Evolutionary conservation across 257 asterid genomes (phyloP).

Genomic region (Penstemon barbatus): DNA sequence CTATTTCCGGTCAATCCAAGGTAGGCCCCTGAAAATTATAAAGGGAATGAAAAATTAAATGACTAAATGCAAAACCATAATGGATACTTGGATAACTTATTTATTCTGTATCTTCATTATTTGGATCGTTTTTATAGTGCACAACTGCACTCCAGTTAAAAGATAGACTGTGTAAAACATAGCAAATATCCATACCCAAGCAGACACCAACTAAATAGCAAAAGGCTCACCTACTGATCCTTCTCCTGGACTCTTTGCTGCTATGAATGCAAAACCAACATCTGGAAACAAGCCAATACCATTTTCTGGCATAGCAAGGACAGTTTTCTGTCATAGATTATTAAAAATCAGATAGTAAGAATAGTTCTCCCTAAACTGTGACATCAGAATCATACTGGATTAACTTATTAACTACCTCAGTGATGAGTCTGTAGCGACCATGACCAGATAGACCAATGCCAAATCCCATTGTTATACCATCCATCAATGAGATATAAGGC

Average conservation of each 20-base stretch:
- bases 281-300: conserved; percentile 96
- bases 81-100: conserved; percentile 16
- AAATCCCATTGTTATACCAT: conserved; percentile 97
- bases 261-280: conserved; percentile 94
- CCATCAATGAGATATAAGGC: conserved; percentile 95
- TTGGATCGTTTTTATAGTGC: background rate
- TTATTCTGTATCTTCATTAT: background rate
- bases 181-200: conserved; percentile 12
- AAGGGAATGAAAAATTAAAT: conserved; percentile 9
- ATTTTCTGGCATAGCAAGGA: conserved; percentile 98
- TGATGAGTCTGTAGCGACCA: conserved; percentile 82
- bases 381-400: conserved; percentile 21
- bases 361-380: conserved; percentile 4
- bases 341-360: conserved; percentile 23
- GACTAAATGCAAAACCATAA: conserved; percentile 12
- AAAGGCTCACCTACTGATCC: conserved; percentile 81
- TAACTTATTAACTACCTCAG: conserved; percentile 62
- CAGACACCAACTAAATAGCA: conserved; percentile 17
- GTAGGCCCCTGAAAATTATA: conserved; percentile 67
- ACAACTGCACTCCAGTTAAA: background rate
- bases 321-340: conserved; percentile 65
- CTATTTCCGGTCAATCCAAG: conserved; percentile 95
- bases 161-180: background rate
- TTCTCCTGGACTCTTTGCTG: conserved; percentile 95
- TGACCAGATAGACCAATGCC: conserved; percentile 96